Evolutionary conservation across 2,329 filamentous ascomycete genomes (phyloP), one percentile per base, ranked within the genome.

Genomic region (Trichoderma koningiopsis): DNA sequence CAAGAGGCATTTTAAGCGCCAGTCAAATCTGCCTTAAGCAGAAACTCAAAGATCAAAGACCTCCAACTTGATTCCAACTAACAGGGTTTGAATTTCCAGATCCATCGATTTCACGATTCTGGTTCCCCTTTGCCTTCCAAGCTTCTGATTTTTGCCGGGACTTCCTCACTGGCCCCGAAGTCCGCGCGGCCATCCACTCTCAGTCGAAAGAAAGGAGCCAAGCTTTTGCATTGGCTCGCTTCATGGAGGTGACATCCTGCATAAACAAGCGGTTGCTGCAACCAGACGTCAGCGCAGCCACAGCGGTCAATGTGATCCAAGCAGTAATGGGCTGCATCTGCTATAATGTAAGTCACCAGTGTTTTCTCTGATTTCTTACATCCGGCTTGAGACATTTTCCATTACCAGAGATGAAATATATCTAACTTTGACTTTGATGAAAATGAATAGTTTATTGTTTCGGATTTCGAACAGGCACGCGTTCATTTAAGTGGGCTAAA

Each of bases 41-140:
- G 11, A 19, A 22, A 6, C 14, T 10, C 24, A 37, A 11, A 35
- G 2, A n/a, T 10, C 24, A 37, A 11, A 35, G 2, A n/a, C 19
- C 27, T 22, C 24, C 55, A 4, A n/a, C 22, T 29, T 4, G 0
- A 52, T 1, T 5, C 59, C 27, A 47, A 61, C n/a, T 22, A 8
- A 31, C 29, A n/a, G 7, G 37, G 6, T 11, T 33, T 61, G 24
- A n/a, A 13, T 22, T 24, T 29, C 27, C 22, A 68, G 66, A 43
- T n/a, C n/a, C 57, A 22, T 37, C 14, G 10, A 40, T 7, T 35
- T 35, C 29, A 3, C 66, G 33, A 13, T 68, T 68, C 47, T 68
- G 66, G 66, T 68, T 68, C 35, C 66, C 66, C 2, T 68, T 61
- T 24, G 66, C 66, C 19, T 68, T 68, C 19, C 40, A 60, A 29